Evolutionary conservation across 2,329 filamentous ascomycete species (phyloP), one percentile per base, ranked within the genome.

Genomic region (Plenodomus biglobosus): DNA sequence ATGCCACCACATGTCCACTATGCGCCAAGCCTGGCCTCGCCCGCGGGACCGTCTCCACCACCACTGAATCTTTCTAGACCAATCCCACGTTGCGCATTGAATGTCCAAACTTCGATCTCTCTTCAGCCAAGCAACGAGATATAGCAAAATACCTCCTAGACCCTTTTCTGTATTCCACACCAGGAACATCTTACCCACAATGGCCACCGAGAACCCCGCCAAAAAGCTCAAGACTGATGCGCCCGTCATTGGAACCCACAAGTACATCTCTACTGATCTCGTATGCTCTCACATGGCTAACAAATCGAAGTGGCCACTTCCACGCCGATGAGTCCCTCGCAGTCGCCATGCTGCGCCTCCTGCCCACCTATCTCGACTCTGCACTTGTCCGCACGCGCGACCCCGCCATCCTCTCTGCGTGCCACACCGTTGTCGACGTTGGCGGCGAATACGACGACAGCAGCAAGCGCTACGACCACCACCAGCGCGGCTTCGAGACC

Each of bases 301-400:
- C n/a, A 21, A 30, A 34, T 16, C 51, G 6, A 53, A 83, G 80
- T 76, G 94, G 94, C 61, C 91, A 96, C 79, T 99, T 99, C 82
- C 94, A 99, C 78, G 94, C 94, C 72, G 94, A 99, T 74, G 94
- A 99, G 78, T 92, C 94, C 52, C 85, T 99, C 37, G 94, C 94
- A 49, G 92, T 99, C 57, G 91, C 95, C 79, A 90, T 99, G 80
- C 88, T 99, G 61, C 90, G 91, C 58, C 83, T 88, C 48, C 87
- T 97, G 16, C 92, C 94, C 18, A 77, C 85, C 50, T 99, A 97
- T 78, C 73, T 80, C 46, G 76, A 81, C 60, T 86, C 90, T 20
- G 71, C 80, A 37, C 86, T 99, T 37, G 79, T 96, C 42, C 91
- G 94, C 62, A 96, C 92, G 40, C 88, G 94, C 65, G 91, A 99